These are phyloP conservation scores for Fusarium liriodendri DNA, from an alignment of 2,329 filamentous ascomycete genomes.

Conservation along the genomic window DNA sequence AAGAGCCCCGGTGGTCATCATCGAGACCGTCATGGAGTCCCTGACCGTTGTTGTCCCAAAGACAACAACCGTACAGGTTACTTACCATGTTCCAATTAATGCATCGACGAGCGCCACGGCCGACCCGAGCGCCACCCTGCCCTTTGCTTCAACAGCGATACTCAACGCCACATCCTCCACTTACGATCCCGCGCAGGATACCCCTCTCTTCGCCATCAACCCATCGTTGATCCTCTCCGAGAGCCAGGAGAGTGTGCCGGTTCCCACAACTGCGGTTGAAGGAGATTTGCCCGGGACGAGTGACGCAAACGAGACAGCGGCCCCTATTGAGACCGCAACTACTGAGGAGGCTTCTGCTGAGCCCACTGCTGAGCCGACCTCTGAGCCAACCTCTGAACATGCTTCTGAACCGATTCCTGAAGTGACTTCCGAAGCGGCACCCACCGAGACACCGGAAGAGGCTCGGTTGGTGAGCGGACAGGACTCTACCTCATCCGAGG, in stretches of 20 bases:
- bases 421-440: neutral
- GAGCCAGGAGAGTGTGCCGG: conserved; percentile 10
- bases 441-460: conserved; percentile 16
- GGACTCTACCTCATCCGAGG: conserved; percentile 18
- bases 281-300: conserved; percentile 21
- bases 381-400: neutral
- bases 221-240: conserved; percentile 24
- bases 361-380: conserved; percentile 6
- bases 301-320: conserved; percentile 14
- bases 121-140: conserved; percentile 1
- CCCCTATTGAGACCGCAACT: neutral
- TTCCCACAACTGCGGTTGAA: conserved; percentile 24
- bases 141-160: conserved; percentile 23
- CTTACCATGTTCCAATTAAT: conserved; percentile 29
- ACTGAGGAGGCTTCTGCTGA: neutral
- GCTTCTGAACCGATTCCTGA: neutral
- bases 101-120: conserved; percentile 10
- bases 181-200: conserved; percentile 12
- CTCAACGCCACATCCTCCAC: conserved; percentile 6
- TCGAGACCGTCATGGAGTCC: conserved; percentile 33
- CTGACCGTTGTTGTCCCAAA: conserved; percentile 24
- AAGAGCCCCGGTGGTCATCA: conserved; percentile 27
- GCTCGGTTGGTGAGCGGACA: conserved; percentile 11
- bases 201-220: conserved; percentile 26
- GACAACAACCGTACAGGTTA: conserved; percentile 32